Evolutionary conservation across 2,329 filamentous ascomycete species (phyloP).

Genomic region (Phialemonium atrogriseum): DNA sequence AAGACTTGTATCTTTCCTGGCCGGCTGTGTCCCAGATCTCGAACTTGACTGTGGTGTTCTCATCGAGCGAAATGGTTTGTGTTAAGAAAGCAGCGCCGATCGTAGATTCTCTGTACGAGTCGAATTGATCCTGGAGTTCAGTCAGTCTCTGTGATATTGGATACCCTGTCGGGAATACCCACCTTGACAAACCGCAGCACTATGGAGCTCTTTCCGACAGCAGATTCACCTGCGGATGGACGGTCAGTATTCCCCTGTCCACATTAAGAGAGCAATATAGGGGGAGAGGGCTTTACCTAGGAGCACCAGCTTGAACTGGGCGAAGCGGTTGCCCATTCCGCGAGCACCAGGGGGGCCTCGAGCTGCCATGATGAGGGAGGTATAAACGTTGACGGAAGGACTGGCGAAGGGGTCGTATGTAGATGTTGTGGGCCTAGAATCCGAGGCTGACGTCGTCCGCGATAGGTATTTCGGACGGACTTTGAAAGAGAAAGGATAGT

Average conservation of each 20-base stretch:
- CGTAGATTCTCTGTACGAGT: slow-evolving; percentile 92
- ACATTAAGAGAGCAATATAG: slow-evolving; percentile 5
- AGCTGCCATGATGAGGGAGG: slow-evolving; percentile 68
- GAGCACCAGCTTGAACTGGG: slow-evolving; percentile 97
- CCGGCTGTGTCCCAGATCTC: slow-evolving; percentile 99
- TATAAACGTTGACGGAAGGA: slow-evolving; percentile 12
- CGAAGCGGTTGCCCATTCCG: slow-evolving; percentile 74
- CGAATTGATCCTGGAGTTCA: slow-evolving; percentile 80
- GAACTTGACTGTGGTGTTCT: slow-evolving; percentile 98
- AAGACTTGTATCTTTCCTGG: slow-evolving; percentile 97
- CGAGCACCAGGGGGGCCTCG: slow-evolving; percentile 58
- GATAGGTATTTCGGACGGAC: too few relatives aligned
- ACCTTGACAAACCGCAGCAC: slow-evolving; percentile 98
- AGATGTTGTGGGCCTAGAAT: too few relatives aligned
- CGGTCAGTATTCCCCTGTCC: slow-evolving; percentile 28
- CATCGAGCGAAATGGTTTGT: slow-evolving; percentile 96
- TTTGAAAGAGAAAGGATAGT: too few relatives aligned
- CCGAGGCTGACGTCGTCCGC: too few relatives aligned
- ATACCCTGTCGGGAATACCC: slow-evolving; percentile 24
- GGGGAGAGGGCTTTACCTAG: slow-evolving; percentile 60
- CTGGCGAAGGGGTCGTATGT: slow-evolving; percentile 9
- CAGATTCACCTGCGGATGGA: slow-evolving; percentile 72
- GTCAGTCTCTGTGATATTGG: too few relatives aligned
- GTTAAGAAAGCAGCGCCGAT: slow-evolving; percentile 98
- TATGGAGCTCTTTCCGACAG: slow-evolving; percentile 98